Evolutionary conservation across 2,329 filamentous ascomycete genomes (phyloP), one percentile per base, ranked within the genome.

Genomic region (Dryadomyces sulphureus): DNA sequence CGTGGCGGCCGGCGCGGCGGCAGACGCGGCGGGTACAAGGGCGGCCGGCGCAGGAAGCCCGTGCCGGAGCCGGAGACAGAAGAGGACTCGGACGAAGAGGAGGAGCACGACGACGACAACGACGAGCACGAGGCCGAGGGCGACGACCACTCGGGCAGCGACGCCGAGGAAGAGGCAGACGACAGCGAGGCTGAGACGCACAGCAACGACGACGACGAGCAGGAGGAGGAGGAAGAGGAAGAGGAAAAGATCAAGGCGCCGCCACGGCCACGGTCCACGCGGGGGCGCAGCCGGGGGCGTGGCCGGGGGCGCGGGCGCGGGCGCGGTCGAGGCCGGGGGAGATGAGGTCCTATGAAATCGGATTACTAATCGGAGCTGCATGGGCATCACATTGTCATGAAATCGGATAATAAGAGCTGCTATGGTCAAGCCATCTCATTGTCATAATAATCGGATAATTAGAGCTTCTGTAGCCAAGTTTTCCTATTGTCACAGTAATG

Each of bases 221-320:
- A 48, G 12, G 43, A 50, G 19, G 45, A 49, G 1, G 41, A 49
- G 2, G 45, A 45, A n/a, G 44, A 46, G 14, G 38, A 50, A 9
- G 40, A 30, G 35, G 45, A 49, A 34, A 49, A 46, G 44, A 38
- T 25, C 24, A 20, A 47, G 16, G 43, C 43, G n/a, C 43, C 50
- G 2, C 47, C 49, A 21, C 34, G 43, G 25, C 45, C 35, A 8
- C 43, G 40, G 35, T 14, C 49, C 6, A 17, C 45, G 4, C 43
- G 52, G 17, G 48, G 53, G n/a, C n/a, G n/a, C 34, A 35, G 42
- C 24, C 34, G 34, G 9, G 16, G 45, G 9, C 45, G 48, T 36
- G 51, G 49, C 5, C 44, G 45, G 1, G 49, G 48, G 20, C 47
- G 53, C 25, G 50, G 46, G n/a, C 44, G 47, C 2, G 46, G 46